Evolutionary conservation across 73 alveolate genomes (phyloP).

Genomic region (Paramecium sexaurelia): DNA sequence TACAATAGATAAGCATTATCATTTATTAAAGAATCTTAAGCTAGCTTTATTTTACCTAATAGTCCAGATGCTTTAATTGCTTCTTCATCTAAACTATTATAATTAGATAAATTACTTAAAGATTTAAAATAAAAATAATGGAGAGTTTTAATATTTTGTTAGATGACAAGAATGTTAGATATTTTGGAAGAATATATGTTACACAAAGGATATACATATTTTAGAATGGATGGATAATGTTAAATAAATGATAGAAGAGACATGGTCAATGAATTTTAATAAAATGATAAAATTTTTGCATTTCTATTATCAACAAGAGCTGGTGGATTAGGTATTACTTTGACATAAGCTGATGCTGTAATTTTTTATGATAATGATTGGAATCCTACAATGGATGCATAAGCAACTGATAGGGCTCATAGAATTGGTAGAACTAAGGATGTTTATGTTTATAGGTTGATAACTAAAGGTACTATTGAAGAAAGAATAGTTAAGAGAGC

Average conservation of each 20-base stretch:
- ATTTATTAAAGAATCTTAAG: constrained; percentile 16
- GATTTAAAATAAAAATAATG: constrained; percentile 86
- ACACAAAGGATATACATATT: constrained; percentile 88
- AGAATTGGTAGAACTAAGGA: constrained; percentile 96
- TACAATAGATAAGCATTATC: background rate
- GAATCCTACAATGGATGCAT: constrained; percentile 99
- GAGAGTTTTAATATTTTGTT: constrained; percentile 94
- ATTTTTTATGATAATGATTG: constrained; percentile 99
- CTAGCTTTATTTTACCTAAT: constrained; percentile 38
- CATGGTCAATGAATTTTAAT: constrained; percentile 95
- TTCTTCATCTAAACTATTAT: constrained; percentile 47
- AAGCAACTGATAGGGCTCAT: constrained; percentile 99
- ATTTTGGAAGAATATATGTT: constrained; percentile 95
- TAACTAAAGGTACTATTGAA: constrained; percentile 96
- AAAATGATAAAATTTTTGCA: constrained; percentile 89
- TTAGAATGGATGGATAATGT: constrained; percentile 99
- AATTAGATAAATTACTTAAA: constrained; percentile 85
- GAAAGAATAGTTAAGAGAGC: constrained; percentile 98
- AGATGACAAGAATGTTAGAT: constrained; percentile 99
- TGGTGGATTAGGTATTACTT: constrained; percentile 98
- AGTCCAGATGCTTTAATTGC: constrained; percentile 11
- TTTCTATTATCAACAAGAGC: constrained; percentile 97
- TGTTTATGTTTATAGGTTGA: constrained; percentile 94
- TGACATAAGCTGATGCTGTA: constrained; percentile 99
- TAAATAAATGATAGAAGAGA: constrained; percentile 94